phyloP scores from a whole-genome alignment of 2,329 filamentous ascomycete genomes.

The Pseudohalonectria lignicola region DNA sequence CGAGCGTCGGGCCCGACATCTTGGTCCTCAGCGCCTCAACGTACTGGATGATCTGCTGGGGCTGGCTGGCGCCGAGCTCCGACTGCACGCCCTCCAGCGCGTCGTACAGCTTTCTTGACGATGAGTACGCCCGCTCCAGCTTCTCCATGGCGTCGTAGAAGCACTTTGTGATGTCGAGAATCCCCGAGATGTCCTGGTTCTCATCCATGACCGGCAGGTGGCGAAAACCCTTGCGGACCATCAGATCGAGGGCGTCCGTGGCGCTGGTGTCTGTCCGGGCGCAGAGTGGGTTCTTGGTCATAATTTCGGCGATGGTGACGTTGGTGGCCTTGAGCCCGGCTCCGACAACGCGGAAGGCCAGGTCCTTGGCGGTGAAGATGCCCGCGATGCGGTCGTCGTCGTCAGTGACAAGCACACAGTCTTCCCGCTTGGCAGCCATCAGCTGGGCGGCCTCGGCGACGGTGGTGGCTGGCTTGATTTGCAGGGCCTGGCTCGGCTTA shows the following conservation, averaged over 20 bases:
- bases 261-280: constrained; percentile 96
- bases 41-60: constrained; percentile 97
- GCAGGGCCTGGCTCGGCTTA: constrained; percentile 88
- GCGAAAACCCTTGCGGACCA: constrained; percentile 96
- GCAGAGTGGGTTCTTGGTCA: constrained; percentile 99
- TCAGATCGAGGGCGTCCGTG: constrained; percentile 91
- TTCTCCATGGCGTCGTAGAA: constrained; percentile 99
- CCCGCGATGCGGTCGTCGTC: constrained; percentile 96
- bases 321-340: constrained; percentile 79
- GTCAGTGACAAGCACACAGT: constrained; percentile 95
- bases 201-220: constrained; percentile 99
- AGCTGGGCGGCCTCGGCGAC: constrained; percentile 94
- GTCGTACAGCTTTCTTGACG: constrained; percentile 96
- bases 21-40: constrained; percentile 90
- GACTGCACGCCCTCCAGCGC: constrained; percentile 96
- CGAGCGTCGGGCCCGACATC: constrained; percentile 95
- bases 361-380: constrained; percentile 98
- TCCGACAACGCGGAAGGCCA: constrained; percentile 93
- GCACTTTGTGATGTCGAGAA: constrained; percentile 97
- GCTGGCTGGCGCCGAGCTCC: constrained; percentile 88
- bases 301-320: constrained; percentile 93
- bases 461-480: constrained; percentile 91
- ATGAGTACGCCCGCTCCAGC: constrained; percentile 91
- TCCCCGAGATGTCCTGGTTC: constrained; percentile 97
- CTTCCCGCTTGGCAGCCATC: constrained; percentile 97